These are phyloP conservation scores for Xylariaceae sp. DNA, from an alignment of 2,329 filamentous ascomycete genomes.

Conservation along the genomic window DNA sequence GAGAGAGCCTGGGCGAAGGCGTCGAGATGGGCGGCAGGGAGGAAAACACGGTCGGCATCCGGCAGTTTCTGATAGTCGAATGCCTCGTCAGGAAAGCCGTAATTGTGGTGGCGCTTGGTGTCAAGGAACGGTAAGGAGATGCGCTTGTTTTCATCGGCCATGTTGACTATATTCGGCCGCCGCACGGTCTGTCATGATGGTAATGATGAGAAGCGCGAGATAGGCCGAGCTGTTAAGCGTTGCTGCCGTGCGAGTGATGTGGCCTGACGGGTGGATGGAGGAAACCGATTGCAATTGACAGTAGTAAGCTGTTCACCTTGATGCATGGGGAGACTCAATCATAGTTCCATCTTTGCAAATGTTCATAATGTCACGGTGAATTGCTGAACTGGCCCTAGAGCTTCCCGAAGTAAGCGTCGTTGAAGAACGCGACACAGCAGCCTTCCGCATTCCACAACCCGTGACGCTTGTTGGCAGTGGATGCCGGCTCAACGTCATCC, in stretches of 20 bases:
- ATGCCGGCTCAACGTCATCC: too few species aligned
- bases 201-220: background rate
- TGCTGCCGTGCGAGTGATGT: background rate
- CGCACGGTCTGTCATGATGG: constrained; percentile 17
- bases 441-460: too few species aligned
- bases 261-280: too few species aligned
- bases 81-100: constrained; percentile 60
- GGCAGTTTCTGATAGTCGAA: constrained; percentile 71
- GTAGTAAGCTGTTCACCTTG: too few species aligned
- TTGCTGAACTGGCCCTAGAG: too few species aligned
- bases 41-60: constrained; percentile 77
- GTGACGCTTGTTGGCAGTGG: too few species aligned
- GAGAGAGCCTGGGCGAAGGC: constrained; percentile 79
- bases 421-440: too few species aligned
- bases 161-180: constrained; percentile 17
- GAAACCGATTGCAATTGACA: too few species aligned
- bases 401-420: too few species aligned
- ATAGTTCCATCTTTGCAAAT: too few species aligned
- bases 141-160: constrained; percentile 23
- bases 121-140: constrained; percentile 23
- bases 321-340: too few species aligned
- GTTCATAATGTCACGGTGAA: too few species aligned
- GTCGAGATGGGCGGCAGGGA: constrained; percentile 67
- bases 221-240: background rate
- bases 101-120: constrained; percentile 34